phyloP scores from a whole-genome alignment of 805 yeast species.

The Candida incommunis region DNA sequence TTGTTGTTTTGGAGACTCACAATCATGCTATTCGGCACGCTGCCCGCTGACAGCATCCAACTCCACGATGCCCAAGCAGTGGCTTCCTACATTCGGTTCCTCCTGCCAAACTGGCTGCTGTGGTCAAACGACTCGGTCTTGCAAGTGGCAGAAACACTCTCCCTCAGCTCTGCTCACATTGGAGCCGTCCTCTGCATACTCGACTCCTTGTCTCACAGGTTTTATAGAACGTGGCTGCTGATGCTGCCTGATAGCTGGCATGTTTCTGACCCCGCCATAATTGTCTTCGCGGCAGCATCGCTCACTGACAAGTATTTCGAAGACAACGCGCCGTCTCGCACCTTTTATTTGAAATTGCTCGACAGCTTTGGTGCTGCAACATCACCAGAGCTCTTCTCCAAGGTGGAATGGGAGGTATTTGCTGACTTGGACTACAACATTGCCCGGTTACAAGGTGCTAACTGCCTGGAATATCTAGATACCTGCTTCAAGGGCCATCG shows the following conservation, averaged over 20 bases:
- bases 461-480: not conserved
- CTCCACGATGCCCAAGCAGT: no score
- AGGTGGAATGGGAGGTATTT: not conserved
- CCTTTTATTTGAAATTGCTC: not conserved
- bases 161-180: not conserved
- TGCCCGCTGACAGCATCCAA: no score
- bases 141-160: not conserved
- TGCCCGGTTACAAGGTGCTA: not conserved
- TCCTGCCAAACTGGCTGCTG: not conserved
- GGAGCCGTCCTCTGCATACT: not conserved
- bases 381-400: not conserved
- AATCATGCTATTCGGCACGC: no score
- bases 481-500: not conserved
- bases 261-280: slow-evolving; percentile 6
- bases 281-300: slow-evolving; percentile 6
- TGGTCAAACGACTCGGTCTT: not conserved
- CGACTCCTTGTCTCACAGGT: slow-evolving; percentile 8
- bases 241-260: slow-evolving; percentile 6
- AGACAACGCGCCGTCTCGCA: slow-evolving; percentile 1
- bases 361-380: not conserved
- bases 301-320: slow-evolving; percentile 8
- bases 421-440: not conserved
- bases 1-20: no score
- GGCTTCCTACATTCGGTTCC: not conserved
- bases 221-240: slow-evolving; percentile 7